These are phyloP conservation scores for Fusarium begoniae DNA, from an alignment of 2,329 filamentous ascomycete species.

Conservation along the genomic window DNA sequence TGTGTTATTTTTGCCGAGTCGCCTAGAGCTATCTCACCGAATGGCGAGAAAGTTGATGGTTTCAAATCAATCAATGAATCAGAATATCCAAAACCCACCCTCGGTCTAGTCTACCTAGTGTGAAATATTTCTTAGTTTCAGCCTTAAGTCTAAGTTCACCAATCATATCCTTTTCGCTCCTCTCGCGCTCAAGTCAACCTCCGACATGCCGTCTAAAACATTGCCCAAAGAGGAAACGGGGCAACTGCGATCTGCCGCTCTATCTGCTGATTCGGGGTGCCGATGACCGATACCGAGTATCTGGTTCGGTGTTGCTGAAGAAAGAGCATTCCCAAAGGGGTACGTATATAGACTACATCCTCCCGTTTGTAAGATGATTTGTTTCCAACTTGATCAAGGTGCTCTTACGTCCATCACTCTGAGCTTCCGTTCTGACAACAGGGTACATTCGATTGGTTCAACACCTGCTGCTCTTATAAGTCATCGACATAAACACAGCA, in stretches of 20 bases:
- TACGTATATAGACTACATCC: neutral
- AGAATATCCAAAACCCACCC: neutral
- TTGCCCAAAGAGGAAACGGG: constrained; percentile 30
- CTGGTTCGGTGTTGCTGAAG: neutral
- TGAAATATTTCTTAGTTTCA: neutral
- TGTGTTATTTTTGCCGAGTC: no score
- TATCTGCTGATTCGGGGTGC: constrained; percentile 17
- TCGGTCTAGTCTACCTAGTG: neutral
- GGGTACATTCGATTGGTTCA: neutral
- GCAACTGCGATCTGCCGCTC: constrained; percentile 5
- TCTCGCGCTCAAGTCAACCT: constrained; percentile 37
- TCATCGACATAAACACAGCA: neutral
- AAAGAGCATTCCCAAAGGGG: neutral
- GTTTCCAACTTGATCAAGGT: neutral
- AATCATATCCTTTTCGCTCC: constrained; percentile 18
- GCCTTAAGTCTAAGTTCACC: neutral
- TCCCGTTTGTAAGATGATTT: neutral
- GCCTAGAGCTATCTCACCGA: no score
- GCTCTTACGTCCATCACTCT: neutral
- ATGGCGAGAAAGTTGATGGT: no score
- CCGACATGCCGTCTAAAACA: constrained; percentile 28
- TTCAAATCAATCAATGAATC: no score
- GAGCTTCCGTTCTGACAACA: neutral
- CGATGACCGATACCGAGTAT: constrained; percentile 28
- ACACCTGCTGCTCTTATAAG: neutral